Evolutionary conservation across 2,329 filamentous ascomycete species (phyloP), one percentile per base, ranked within the genome.

Genomic region (Teratosphaeria pseudoeucalypti): DNA sequence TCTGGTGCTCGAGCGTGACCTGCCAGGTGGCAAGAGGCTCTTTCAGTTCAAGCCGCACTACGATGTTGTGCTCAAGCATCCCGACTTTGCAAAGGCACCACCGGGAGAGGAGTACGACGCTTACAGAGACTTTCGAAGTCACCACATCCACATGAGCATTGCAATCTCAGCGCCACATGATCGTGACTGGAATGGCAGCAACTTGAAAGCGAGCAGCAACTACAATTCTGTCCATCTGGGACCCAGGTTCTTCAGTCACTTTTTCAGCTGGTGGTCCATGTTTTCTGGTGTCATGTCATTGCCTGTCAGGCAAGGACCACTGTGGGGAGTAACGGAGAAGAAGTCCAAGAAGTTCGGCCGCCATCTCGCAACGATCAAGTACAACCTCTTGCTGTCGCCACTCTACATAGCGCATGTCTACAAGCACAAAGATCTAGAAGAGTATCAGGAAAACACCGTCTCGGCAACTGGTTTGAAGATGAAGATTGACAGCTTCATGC

Each of bases 311-410:
- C 95, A 99, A 76, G 94, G 94, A 16, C 82, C 83, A 54, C 81
- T 99, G 2, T 99, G 92, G 85, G 92, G 92, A 6, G 91, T 90
- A 0, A 83, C 91, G 27, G 94, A 96, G 67, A 96, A 96, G 78
- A 94, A 90, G 54, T 96, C 90, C 79, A 99, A 99, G 77, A 99
- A 99, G 72, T 99, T 99, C 72, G 92, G 92, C 14, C 85, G 94
- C 56, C 95, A 99, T 74, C 78, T 99, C 62, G 92, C 91, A n/a
- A 99, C 95, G 9, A 92, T 99, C 79, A 99, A 99, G 78, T 97
- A 97, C 77, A 96, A 92, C 63, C 77, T 99, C 26, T 81, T 97
- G 2, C 79, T 99, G 16, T 95, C 94, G 2, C 94, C 94, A 0
- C 77, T 99, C 2, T 99, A 95, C 73, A 83, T 99, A 63, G 95